Evolutionary conservation across 257 asterid genomes (phyloP), one percentile per base, ranked within the genome.

Genomic region (Avicennia marina): DNA sequence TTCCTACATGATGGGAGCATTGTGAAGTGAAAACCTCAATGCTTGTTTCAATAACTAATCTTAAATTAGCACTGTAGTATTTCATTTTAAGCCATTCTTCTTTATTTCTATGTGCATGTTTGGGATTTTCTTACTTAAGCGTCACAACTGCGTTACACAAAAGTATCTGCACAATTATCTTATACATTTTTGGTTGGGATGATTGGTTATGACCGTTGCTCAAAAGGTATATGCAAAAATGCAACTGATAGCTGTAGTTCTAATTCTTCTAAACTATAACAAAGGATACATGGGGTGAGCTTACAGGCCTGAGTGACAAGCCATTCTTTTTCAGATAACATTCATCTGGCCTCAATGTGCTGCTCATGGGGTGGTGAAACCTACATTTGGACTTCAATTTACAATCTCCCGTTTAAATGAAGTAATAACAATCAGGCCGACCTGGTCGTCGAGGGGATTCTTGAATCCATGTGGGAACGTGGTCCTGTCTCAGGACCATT

Each of bases 231-330:
- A 11, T 21, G 49, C 38, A 1, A 39, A 24, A 56, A 34, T n/a
- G 20, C 42, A 19, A 11, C 24, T 31, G 26, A 11, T 56, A 18
- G 39, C 49, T 24, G 9, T 16, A 41, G 42, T 57, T 57, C 13
- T 12, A 56, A 16, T 10, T 57, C 54, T 48, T n/a, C 0, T 25
- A 6, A 13, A 6, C 7, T 3, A 7, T 29, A 51, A 52, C 12
- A n/a, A 2, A 3, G 17, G 46, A 41, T 1, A 20, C 46, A 15
- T 3, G 20, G 31, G 26, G 6, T 52, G 32, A 58, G 65, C 87
- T 74, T 74, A 77, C 84, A 46, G 87, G 79, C 74, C 87, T 71
- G 42, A 77, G 56, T 36, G 87, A 84, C 64, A 80, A 69, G 70
- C 84, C 87, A 34, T 71, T 80, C 58, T 74, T 79, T 59, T 60